Base-by-base conservation (phyloP, 495 filamentous ascomycete species). In the Podospora comata region DNA sequence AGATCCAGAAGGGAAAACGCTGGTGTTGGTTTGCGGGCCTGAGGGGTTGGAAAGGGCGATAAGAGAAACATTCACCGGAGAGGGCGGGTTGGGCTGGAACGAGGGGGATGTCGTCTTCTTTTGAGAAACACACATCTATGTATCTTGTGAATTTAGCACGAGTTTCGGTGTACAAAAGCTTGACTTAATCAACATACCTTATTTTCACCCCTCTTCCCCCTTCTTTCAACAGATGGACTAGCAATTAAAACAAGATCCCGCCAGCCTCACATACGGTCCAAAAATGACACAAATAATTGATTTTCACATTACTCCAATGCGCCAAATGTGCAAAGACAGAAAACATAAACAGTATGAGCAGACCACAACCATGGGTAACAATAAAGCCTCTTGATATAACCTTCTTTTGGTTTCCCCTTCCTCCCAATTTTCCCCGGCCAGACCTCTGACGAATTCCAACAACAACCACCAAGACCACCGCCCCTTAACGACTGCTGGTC, bases 21-120 rank as follows among this genome's bases (percentile, higher is more conserved):
- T 98, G 82, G 90, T 90, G 54, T 75, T 98, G 67, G 84, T 97
- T 57, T 97, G 94, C 81, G 94, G 94, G 11, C 94, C 94, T 0
- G 87, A 85, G 70, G 79, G 87, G 13, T 81, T 98, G 80, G 92
- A 97, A 79, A 89, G 88, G 76, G 86, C 81, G 68, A 88, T 88
- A 15, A 84, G 84, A 71, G 75, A 76, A 59, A 83, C 86, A 44
- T 84, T 97, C 68, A 83, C 85, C 13, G 59, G 59, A 5, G 13
- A 1, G 23, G 30, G 30, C 66, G 84, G 79, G 18, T 81, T 90
- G 79, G 92, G 93, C 2, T 97, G 93, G 92, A 76, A 74, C 54
- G 90, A 93, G 72, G 83, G 87, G n/a, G 87, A 97, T 79, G 75
- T 98, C 60, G 76, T 96, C 68, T 94, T 96, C 79, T 98, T 97